Percentiles rank a stretch among this genome's conserved stretches.
Conservation (phyloP, 1,284 basidiomycete genomes). For the Austroboletus olivaceoglutinosus region DNA sequence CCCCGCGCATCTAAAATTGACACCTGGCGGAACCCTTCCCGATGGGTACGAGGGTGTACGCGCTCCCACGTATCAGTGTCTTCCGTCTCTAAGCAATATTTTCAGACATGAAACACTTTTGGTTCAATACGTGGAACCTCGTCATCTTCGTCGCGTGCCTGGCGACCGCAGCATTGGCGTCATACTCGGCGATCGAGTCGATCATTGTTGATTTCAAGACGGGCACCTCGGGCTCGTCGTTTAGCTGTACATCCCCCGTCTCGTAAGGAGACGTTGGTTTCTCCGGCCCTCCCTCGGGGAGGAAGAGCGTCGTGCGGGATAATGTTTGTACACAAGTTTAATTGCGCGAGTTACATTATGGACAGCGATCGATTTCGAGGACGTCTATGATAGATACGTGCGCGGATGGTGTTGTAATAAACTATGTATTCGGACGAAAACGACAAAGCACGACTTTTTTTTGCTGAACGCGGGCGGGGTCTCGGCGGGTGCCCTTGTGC, state of each 20-base stretch:
- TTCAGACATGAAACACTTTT: slow-evolving; percentile 18
- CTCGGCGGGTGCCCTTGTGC: too few relatives aligned
- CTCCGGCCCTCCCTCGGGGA: background rate
- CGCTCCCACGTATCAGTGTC: background rate
- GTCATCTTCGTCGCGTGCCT: slow-evolving; percentile 36
- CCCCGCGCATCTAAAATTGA: slow-evolving; percentile 27
- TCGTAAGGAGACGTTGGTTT: background rate
- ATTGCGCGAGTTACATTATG: background rate
- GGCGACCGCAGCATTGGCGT: slow-evolving; percentile 35
- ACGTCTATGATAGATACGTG: too few relatives aligned
- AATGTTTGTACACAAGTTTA: background rate
- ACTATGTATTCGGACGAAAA: too few relatives aligned
- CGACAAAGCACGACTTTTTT: too few relatives aligned
- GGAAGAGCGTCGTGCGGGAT: background rate
- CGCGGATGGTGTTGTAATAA: too few relatives aligned
- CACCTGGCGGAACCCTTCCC: slow-evolving; percentile 19
- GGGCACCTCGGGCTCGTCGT: slow-evolving; percentile 20
- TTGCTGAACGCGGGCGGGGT: too few relatives aligned
- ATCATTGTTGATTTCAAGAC: slow-evolving; percentile 26
- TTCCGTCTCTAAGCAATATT: background rate
- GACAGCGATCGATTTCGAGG: too few relatives aligned
- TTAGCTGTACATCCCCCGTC: slow-evolving; percentile 30
- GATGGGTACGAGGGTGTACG: slow-evolving; percentile 33
- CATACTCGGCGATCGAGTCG: slow-evolving; percentile 26
- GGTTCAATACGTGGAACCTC: slow-evolving; percentile 36